phyloP scores from a whole-genome alignment of 371 early-diverging fungal genomes.

The Fennellomyces sp. region DNA sequence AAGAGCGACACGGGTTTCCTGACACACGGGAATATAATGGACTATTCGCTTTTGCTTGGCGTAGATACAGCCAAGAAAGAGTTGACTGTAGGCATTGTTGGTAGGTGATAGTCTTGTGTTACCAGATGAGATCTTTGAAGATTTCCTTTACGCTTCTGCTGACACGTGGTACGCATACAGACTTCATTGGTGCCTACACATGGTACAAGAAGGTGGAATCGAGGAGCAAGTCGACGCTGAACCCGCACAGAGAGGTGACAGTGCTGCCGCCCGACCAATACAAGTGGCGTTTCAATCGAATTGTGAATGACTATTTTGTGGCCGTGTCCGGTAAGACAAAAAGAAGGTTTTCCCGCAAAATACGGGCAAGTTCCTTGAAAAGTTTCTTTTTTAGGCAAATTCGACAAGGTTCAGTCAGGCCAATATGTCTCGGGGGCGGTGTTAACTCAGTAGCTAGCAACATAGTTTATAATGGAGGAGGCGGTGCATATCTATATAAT shows the following conservation, averaged over 20 bases:
- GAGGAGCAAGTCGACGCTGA: conserved; percentile 86
- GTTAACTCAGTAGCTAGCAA: background rate
- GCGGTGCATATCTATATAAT: no score
- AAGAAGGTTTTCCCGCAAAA: no score
- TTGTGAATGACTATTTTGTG: conserved; percentile 86
- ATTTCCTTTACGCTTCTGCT: background rate
- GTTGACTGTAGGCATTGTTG: conserved; percentile 88
- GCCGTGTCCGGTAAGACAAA: conserved; percentile 65
- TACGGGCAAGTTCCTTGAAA: no score
- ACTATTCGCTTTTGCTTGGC: conserved; percentile 90
- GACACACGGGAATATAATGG: conserved; percentile 88
- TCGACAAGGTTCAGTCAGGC: background rate
- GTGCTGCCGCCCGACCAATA: conserved; percentile 91
- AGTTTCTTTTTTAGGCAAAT: background rate
- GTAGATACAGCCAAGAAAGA: conserved; percentile 80
- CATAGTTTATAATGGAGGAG: background rate
- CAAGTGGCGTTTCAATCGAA: conserved; percentile 81
- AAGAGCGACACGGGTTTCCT: conserved; percentile 87
- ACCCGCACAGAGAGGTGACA: conserved; percentile 81
- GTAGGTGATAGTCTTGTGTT: conserved; percentile 24
- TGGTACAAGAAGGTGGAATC: conserved; percentile 95
- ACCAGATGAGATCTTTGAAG: conserved; percentile 1
- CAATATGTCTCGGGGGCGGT: background rate
- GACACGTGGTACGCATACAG: conserved; percentile 33
- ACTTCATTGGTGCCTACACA: conserved; percentile 93